Base-by-base conservation (phyloP, 2,329 filamentous ascomycete genomes). In the Tolypocladium sp. region DNA sequence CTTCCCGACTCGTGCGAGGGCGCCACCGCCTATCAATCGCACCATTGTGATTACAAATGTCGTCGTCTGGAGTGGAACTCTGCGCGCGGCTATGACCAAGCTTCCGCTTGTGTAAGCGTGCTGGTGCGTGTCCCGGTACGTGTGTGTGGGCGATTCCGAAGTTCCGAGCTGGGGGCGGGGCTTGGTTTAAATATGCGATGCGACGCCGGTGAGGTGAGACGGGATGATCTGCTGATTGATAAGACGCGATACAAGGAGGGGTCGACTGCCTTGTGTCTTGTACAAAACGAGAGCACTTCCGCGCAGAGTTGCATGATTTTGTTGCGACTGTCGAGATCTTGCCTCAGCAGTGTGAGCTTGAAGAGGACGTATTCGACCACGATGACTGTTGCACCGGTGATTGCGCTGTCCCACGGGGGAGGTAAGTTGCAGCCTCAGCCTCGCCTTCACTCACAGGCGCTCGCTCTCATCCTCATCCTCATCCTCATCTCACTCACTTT, bases 331-430 rank as follows among this genome's bases (percentile, higher is more conserved):
- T 33, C 30, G 4, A 52, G 49, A 3, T 13, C 35, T 8, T 2
- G 20, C 30, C 2, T 12, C 49, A 1, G 17, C 33, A 2, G 9
- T 12, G 9, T 20, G 44, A 30, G 15, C 4, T 25, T 46, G 22
- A 44, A 57, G 40, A 37, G n/a, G 8, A 25, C 25, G 5, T 20
- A 8, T 7, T 22, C 41, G 33, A 49, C 58, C 59, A 70, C 59
- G 27, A 79, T 79, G 77, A 61, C 73, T 22, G 66, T 77, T 55
- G 77, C 70, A 9, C 75, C 77, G 15, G 74, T 79, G 12, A 69
- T 80, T 64, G 76, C 76, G n/a, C 69, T 81, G 25, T 78, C 77
- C n/a, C 78, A 81, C 62, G 78, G 78, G 44, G 78, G 78, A 66
- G 76, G 77, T 77, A 66, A 58, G 69, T 63, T 35, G 17, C 55